These are phyloP conservation scores for Aspergillus pseudoterreus DNA, from an alignment of 2,329 filamentous ascomycete genomes.

Conservation along the genomic window DNA sequence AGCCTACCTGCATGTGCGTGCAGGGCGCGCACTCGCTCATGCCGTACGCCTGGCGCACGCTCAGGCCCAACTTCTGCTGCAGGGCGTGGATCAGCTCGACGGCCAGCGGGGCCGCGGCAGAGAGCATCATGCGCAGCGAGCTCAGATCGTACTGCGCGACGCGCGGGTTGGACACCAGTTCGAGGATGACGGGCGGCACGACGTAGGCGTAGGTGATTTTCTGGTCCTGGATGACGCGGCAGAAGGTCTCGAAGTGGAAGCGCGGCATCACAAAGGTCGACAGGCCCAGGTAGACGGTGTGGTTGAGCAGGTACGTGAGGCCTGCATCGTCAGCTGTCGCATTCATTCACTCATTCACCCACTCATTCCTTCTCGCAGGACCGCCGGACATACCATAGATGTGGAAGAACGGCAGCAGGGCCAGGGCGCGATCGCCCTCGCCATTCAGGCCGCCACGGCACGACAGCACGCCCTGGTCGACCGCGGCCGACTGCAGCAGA, in stretches of 20 bases:
- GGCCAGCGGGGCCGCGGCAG: slow-evolving; percentile 10
- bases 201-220: slow-evolving; percentile 13
- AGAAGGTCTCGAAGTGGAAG: slow-evolving; percentile 12
- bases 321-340: not conserved
- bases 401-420: slow-evolving; percentile 15
- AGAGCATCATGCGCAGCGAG: slow-evolving; percentile 12
- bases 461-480: slow-evolving; percentile 8
- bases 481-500: slow-evolving; percentile 5
- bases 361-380: not conserved
- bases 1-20: slow-evolving; percentile 11
- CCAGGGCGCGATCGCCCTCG: slow-evolving; percentile 10
- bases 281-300: slow-evolving; percentile 10
- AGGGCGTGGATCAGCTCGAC: slow-evolving; percentile 11
- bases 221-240: slow-evolving; percentile 9
- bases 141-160: slow-evolving; percentile 8
- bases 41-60: slow-evolving; percentile 13
- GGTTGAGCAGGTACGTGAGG: slow-evolving; percentile 13
- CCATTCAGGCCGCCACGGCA: slow-evolving; percentile 1
- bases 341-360: not conserved
- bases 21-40: slow-evolving; percentile 14
- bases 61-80: slow-evolving; percentile 4
- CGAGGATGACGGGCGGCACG: slow-evolving; percentile 12
- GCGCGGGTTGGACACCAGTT: slow-evolving; percentile 8
- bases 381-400: slow-evolving; percentile 11
- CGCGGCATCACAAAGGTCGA: slow-evolving; percentile 9